Evolutionary conservation across 352 stramenopile genomes (phyloP), one percentile per base, ranked within the genome.

Genomic region (Thalassiosira hispida): DNA sequence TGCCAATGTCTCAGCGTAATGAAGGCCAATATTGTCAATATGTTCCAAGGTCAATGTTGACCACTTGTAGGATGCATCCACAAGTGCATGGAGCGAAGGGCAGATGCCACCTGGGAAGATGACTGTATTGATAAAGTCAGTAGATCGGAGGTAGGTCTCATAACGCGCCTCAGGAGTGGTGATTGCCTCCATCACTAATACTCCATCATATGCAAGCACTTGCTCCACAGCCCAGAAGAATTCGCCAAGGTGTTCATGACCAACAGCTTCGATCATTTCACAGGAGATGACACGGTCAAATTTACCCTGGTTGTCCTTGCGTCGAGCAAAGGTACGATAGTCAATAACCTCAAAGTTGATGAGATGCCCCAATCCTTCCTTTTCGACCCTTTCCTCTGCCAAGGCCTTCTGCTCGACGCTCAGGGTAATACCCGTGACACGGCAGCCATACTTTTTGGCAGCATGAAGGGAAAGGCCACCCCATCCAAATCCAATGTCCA

Each of bases 181-280:
- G 65, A 96, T 96, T 14, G 92, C 92, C 77, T 96, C 89, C 91
- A 96, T 95, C 2, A 95, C 90, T 18, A 96, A 85, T 12, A 94
- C 76, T 11, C 93, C 93, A 61, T 92, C 85, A 35, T 77, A 85
- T 12, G 73, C 83, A 16, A 96, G 71, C 9, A 95, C 81, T 74
- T 91, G 86, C 44, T 92, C 84, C 0, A 93, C 88, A 14, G 80
- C 84, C 77, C 83, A 90, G 59, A 87, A 94, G 64, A 92, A 94
- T 68, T 90, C 79, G 18, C 56, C 65, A 31, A 95, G 77, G 51
- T 95, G 90, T 42, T 94, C 91, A 71, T 96, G 92, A 23, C 93
- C 93, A 8, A 96, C 93, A 35, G 92, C 93, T 65, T 96, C 93
- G 71, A 96, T 96, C 92, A 96, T 96, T 77, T 96, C 93, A 71